Base-by-base conservation (phyloP, 2,329 filamentous ascomycete species). In the Colletotrichum acutatum region DNA sequence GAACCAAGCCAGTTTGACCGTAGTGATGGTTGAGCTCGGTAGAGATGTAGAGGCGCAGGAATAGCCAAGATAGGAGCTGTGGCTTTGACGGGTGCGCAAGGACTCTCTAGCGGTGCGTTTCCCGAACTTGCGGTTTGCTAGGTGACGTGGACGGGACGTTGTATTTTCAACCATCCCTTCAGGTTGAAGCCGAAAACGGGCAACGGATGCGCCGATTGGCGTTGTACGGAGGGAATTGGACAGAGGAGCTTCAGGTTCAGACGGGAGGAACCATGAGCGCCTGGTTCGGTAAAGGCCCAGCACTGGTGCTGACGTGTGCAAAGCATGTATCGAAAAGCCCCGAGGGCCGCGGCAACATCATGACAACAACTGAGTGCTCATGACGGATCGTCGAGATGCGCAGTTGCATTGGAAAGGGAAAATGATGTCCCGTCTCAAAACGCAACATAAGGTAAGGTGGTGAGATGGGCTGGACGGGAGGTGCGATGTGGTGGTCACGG, bases 31-130 rank as follows among this genome's bases (percentile, higher is more conserved):
- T 28, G n/a, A 49, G 66, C 59, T 49, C 32, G 24, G 58, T 24
- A 32, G 30, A n/a, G 37, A 54, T 30, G 28, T 4, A n/a, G 19
- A 19, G 68, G 32, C 42, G 22, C 56, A 67, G 64, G 62, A 66
- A 37, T 46, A n/a, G 49, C 16, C 68, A 54, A 61, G 49, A n/a
- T 46, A 5, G 14, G 16, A 24, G 42, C 4, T 32, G 62, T 67
- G 49, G 68, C 63, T 71, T 67, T 46, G 57, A 71, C 63, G 49
- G 56, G 56, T 32, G 63, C 54, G 62, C 68, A 67, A 28, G 56
- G 56, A 71, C 68, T 30, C 46, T 54, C 46, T 54, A 37, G 59
- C 32, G 49, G 32, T 46, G 58, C 32, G 22, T 42, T 42, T n/a
- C 26, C 34, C 30, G 42, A 22, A 22, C 58, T n/a, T 24, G 19